Evolutionary conservation across 2,329 filamentous ascomycete genomes (phyloP), one percentile per base, ranked within the genome.

Genomic region (Phaeosphaeriaceae sp.): DNA sequence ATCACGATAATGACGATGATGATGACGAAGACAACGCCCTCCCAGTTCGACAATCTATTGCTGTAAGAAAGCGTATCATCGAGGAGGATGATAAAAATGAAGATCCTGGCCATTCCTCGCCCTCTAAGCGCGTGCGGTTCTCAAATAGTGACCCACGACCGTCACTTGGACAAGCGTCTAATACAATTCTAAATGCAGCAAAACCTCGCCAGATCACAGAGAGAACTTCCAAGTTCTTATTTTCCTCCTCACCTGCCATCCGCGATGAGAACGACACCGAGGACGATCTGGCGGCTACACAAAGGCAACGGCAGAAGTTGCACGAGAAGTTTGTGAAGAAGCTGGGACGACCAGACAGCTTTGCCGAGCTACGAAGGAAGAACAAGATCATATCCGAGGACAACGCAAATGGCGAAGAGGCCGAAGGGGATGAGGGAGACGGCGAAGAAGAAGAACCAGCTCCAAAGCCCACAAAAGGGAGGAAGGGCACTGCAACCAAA

Each of bases 311-410:
- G 66, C 84, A 88, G 50, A 85, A 85, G 40, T 76, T 97, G 18
- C 94, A 97, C 68, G 80, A 83, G 53, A 88, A 86, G 62, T 99
- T 97, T 66, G 88, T 97, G 26, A 90, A 89, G 79, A 96, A 93
- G 71, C 83, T 99, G 2, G 92, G 93, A 1, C 85, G 89, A 35
- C 87, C 92, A 1, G 92, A 96, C 67, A 93, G 90, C 67, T 79
- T 96, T 58, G 80, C 83, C 20, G 82, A 85, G 53, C 82, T 88
- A 44, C 85, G 84, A 64, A 79, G 87, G 51, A 79, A 83, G 12
- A 83, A 85, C 59, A 79, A 79, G 55, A 71, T 79, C 39, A 76
- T 79, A 18, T 77, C 78, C 8, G 81, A 69, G 83, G 85, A 86
- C 35, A 78, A 80, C 43, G 77, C 68, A 11, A 74, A 75, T 26